Conservation (phyloP, 257 asterid genomes). For the Ligustrum vulgare region DNA sequence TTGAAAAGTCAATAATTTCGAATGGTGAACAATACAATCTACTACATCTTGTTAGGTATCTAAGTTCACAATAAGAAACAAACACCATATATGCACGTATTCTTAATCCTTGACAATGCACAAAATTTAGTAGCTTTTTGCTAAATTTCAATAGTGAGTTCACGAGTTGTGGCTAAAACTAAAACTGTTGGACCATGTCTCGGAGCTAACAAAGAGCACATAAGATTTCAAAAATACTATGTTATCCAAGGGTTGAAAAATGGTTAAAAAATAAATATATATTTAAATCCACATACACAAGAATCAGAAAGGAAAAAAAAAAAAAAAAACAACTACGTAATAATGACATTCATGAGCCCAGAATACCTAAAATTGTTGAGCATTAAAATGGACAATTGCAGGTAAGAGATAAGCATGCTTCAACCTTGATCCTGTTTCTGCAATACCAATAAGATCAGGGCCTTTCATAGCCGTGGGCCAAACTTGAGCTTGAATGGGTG, state of each 20-base stretch:
- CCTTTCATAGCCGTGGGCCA: slow-evolving; percentile 99
- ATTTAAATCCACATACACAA: neutral
- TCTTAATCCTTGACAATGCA: slow-evolving; percentile 97
- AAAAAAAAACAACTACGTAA: too few relatives aligned
- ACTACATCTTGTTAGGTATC: too few relatives aligned
- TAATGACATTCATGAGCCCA: slow-evolving; percentile 20
- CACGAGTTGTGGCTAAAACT: slow-evolving; percentile 99
- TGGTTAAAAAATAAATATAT: neutral
- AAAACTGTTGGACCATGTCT: slow-evolving; percentile 99
- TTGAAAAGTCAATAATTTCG: too few relatives aligned
- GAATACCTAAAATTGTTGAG: slow-evolving; percentile 91
- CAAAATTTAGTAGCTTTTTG: slow-evolving; percentile 97
- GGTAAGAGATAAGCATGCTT: slow-evolving; percentile 90
- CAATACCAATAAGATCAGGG: slow-evolving; percentile 94
- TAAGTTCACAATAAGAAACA: too few relatives aligned
- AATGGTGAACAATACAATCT: too few relatives aligned
- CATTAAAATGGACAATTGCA: slow-evolving; percentile 93
- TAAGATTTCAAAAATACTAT: slow-evolving; percentile 28
- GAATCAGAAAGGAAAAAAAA: slow-evolving; percentile 7
- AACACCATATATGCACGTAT: slow-evolving; percentile 98
- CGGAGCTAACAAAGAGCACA: slow-evolving; percentile 60
- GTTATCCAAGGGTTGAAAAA: slow-evolving; percentile 28
- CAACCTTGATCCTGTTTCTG: slow-evolving; percentile 98
- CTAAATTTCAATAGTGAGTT: slow-evolving; percentile 98
- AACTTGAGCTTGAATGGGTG: slow-evolving; percentile 97